A percentile compares a stretch with the other conserved stretches of the same genome.
Evolutionary conservation across 306 rosid genomes (phyloP).

Genomic region (Hylodesmum podocarpum): DNA sequence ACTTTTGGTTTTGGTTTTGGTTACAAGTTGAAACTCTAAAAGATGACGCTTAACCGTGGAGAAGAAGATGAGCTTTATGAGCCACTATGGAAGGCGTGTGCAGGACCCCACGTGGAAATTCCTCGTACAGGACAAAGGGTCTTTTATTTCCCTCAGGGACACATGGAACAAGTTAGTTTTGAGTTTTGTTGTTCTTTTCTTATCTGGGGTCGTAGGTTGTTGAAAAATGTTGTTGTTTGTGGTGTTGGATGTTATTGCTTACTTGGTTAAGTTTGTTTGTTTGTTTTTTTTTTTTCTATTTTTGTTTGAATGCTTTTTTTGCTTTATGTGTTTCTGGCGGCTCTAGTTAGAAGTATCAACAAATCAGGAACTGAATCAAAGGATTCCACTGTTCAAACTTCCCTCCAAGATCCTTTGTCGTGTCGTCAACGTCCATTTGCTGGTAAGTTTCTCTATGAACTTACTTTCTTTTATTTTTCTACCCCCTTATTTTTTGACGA

Average conservation of each 20-base stretch:
- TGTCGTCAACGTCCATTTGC: slow-evolving; percentile 57
- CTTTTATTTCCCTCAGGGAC: slow-evolving; percentile 84
- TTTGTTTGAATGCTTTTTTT: not conserved
- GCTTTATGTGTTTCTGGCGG: slow-evolving; percentile 19
- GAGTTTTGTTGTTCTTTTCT: not conserved
- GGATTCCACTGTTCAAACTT: slow-evolving; percentile 71
- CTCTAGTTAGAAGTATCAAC: slow-evolving; percentile 79
- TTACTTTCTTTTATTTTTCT: not conserved
- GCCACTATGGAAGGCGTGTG: slow-evolving; percentile 84
- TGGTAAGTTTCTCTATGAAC: slow-evolving; percentile 47
- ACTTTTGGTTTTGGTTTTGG: too few relatives aligned
- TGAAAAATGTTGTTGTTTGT: not conserved
- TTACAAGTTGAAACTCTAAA: not conserved
- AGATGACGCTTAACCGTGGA: slow-evolving; percentile 6
- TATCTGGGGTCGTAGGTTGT: slow-evolving; percentile 10
- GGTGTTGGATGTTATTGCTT: not conserved
- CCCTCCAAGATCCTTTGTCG: slow-evolving; percentile 72
- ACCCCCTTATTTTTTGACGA: not conserved
- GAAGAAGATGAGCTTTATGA: slow-evolving; percentile 51
- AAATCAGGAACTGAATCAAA: slow-evolving; percentile 74
- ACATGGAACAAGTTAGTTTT: slow-evolving; percentile 72
- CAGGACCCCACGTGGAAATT: slow-evolving; percentile 82
- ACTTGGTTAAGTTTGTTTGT: not conserved
- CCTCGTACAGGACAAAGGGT: slow-evolving; percentile 62
- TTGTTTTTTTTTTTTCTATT: not conserved